Base-by-base conservation (phyloP, 352 stramenopile species). In the Blastocystis sp. region DNA sequence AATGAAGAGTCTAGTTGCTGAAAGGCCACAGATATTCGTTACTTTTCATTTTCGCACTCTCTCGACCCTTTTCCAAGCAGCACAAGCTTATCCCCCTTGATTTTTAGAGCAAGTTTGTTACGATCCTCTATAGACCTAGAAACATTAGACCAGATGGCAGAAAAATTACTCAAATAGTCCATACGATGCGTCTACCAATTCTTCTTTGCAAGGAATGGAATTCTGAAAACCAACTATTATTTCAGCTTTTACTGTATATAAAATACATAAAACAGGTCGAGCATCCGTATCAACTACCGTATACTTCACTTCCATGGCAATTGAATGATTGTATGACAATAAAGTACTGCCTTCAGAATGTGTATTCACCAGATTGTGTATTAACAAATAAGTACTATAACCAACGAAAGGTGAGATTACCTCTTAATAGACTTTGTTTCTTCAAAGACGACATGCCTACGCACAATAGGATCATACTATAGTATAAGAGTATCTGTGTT, bases 371-470 rank as follows among this genome's bases (percentile, higher is more conserved):
- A n/a, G 50, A 59, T 13, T 59, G 50, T 59, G 3, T n/a, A 59
- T n/a, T 1, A 37, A 37, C 4, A 45, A 7, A 73, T 45, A 45
- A 73, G 39, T 20, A 73, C 41, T 20, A 73, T 37, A 45, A 7
- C 8, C 8, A 45, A 73, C 18, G n/a, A 45, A 18, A 43, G n/a
- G 11, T 41, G 9, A 34, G 30, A 45, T 41, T 47, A 89, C 78
- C 76, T 89, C 45, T 89, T 89, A 45, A 89, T 79, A 8, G 78
- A 89, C 50, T 89, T 89, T n/a, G 78, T 89, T 55, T 89, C 78
- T 41, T 89, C 78, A 43, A 89, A 89, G 4, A 89, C 78, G n/a
- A 89, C 78, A 65, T 89, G 78, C 30, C 70, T 89, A 8, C 78
- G 55, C 26, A 89, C 78, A 53, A 89, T 89, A 39, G 78, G 78